Base-by-base conservation (phyloP, 2,329 filamentous ascomycete species). In the Fusarium sacchari region DNA sequence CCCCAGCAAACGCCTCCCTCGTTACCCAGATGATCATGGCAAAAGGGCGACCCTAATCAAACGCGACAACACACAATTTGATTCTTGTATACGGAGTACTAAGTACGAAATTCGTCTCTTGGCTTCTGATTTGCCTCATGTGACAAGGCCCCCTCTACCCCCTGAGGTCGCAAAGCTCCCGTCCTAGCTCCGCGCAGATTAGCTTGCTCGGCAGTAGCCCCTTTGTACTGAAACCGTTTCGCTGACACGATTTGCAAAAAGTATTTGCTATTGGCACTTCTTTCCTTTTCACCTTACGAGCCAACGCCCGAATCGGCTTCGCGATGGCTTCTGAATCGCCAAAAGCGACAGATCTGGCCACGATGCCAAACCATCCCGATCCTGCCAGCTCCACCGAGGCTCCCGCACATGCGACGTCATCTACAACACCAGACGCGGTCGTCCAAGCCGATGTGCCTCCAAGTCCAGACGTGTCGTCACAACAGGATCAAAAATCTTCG, bases 291-390 rank as follows among this genome's bases (percentile, higher is more conserved):
- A 59, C 59, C 56, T 59, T 28, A 65, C 56, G 56, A 77, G 68
- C 44, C 49, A 70, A 52, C 50, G 52, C 50, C 64, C 64, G 49
- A 69, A 69, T 64, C 62, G 71, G 71, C 76, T 71, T 74, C 64
- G 78, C 66, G 65, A 85, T 85, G 83, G 81, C 81, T 73, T 77
- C 78, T 72, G 82, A 82, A 76, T 71, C 76, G 63, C 74, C 79
- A 58, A 79, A 78, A 68, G 76, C 82, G 60, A 80, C 82, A 76
- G 84, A 83, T 72, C 82, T 83, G 73, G 82, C 83, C 56, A 74
- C 82, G 66, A 82, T 84, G 79, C 83, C 84, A 37, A 80, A 81
- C 65, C 79, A 80, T 65, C 37, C 66, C 63, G 76, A 76, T 62
- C 59, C 71, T 68, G 46, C 64, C 64, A 62, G 61, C 60, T 69